Evolutionary conservation across 2,329 filamentous ascomycete species (phyloP), one percentile per base, ranked within the genome.

Genomic region (Aureobasidium sp.): DNA sequence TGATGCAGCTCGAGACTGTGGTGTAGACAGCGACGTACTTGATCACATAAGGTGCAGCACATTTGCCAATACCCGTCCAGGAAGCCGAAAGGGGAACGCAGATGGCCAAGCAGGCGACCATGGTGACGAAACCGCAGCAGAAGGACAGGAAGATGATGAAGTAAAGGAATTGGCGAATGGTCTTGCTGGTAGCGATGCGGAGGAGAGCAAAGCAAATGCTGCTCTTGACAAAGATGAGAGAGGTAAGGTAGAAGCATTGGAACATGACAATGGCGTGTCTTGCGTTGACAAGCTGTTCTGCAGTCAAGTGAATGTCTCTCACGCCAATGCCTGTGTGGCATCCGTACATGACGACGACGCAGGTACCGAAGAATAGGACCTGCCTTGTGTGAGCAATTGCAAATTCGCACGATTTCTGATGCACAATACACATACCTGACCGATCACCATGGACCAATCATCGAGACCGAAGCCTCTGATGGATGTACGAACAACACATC

Each of bases 171-270:
- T 29, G n/a, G n/a, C 55, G 22, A 8, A 61, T 55, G 44, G 69
- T 58, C 44, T 68, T 72, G 53, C 73, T 70, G 36, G 78, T 69
- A 1, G 78, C 77, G 22, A 83, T 73, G 55, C 80, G 77, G 22
- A 82, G 76, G 49, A 82, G 76, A 56, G 81, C 79, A 27, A 80
- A 70, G 15, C 73, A 78, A 47, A 83, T 78, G 1, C 80, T 78
- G 27, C 79, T 72, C 63, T 80, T 81, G 59, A 79, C 73, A 15
- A 77, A 69, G 55, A 76, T 73, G 34, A 74, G 78, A 12, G 75
- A 74, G 60, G 79, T 67, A 17, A 79, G 75, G 67, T 82, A 83
- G 64, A 77, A 75, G 7, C 78, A 69, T 66, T 82, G 79, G 58
- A 78, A 79, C 17, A 82, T 72, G 72, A 78, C 81, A 77, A 78